Evolutionary conservation across 2,329 filamentous ascomycete species (phyloP).

Genomic region (Pseudodiploospora longispora): DNA sequence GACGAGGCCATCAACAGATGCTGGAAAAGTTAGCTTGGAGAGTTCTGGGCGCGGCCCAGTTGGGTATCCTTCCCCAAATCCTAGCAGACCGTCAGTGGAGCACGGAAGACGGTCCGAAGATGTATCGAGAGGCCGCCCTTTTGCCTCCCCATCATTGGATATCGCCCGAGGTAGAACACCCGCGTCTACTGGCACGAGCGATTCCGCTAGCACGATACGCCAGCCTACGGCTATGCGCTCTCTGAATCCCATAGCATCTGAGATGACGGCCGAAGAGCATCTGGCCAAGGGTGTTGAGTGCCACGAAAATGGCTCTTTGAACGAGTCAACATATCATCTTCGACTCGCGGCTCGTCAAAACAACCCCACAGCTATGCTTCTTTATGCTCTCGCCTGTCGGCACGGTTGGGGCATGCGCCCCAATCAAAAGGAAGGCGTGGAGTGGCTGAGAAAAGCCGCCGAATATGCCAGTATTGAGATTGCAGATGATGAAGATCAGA

Average conservation of each 20-base stretch:
- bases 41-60: slow-evolving; percentile 28
- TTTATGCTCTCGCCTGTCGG: slow-evolving; percentile 89
- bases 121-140: slow-evolving; percentile 35
- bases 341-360: slow-evolving; percentile 80
- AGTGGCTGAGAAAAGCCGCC: slow-evolving; percentile 87
- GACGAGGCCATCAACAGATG: slow-evolving; percentile 40
- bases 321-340: slow-evolving; percentile 93
- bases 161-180: slow-evolving; percentile 34
- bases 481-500: slow-evolving; percentile 66
- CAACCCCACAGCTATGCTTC: slow-evolving; percentile 86
- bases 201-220: slow-evolving; percentile 46
- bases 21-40: slow-evolving; percentile 42
- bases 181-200: slow-evolving; percentile 41
- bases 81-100: slow-evolving; percentile 38
- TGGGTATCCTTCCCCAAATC: slow-evolving; percentile 35
- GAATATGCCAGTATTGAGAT: slow-evolving; percentile 76
- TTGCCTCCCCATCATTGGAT: slow-evolving; percentile 31
- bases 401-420: slow-evolving; percentile 97
- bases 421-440: slow-evolving; percentile 81
- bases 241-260: slow-evolving; percentile 49
- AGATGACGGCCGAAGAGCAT: slow-evolving; percentile 79
- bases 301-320: slow-evolving; percentile 78
- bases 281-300: slow-evolving; percentile 82
- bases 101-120: slow-evolving; percentile 40
- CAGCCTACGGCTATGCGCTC: slow-evolving; percentile 32